phyloP scores from a whole-genome alignment of 768 basidiomycete species.

The Boletellus ananas region DNA sequence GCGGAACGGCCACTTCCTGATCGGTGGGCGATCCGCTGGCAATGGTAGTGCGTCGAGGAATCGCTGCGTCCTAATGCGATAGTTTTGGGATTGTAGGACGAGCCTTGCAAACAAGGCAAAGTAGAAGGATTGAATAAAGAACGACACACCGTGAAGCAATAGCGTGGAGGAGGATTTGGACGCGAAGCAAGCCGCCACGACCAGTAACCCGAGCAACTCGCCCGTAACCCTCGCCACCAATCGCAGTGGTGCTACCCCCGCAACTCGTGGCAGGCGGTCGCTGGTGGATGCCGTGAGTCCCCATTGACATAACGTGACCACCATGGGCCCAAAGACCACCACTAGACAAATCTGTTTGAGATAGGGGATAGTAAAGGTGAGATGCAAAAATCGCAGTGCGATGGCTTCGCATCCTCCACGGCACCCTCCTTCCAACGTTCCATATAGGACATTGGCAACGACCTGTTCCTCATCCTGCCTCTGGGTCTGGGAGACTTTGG shows the following conservation, averaged over 20 bases:
- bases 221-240: constrained; percentile 6
- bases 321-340: constrained; percentile 8
- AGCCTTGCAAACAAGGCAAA: constrained; percentile 16
- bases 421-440: constrained; percentile 12
- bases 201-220: constrained; percentile 11
- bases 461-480: constrained; percentile 7
- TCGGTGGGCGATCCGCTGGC: background rate
- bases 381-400: constrained; percentile 10
- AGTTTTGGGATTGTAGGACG: constrained; percentile 13
- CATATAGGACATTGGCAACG: constrained; percentile 6
- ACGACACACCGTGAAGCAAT: constrained; percentile 6
- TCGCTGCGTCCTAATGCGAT: constrained; percentile 14
- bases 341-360: constrained; percentile 5
- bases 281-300: constrained; percentile 8
- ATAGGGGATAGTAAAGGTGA: constrained; percentile 1
- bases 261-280: background rate
- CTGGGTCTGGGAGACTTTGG: background rate
- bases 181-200: constrained; percentile 1
- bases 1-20: constrained; percentile 14
- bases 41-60: constrained; percentile 3
- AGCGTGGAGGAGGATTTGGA: constrained; percentile 2
- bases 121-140: constrained; percentile 14
- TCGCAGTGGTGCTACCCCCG: constrained; percentile 5
- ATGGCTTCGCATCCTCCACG: constrained; percentile 15
- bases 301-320: constrained; percentile 7